Conservation (phyloP, 139 green algal species). For the Nannochloris sp. region DNA sequence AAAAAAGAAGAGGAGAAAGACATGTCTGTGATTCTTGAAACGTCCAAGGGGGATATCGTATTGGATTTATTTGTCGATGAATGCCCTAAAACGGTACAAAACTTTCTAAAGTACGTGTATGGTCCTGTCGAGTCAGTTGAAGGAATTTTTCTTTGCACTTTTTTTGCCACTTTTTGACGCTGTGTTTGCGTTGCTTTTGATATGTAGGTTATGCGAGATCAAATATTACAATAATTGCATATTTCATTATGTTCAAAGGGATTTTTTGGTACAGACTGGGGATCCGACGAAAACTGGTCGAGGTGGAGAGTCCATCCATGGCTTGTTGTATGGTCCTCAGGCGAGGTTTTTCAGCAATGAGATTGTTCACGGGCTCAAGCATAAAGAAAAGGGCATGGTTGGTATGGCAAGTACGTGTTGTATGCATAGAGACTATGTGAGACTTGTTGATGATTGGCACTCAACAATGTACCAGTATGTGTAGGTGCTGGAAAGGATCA, state of each 20-base stretch:
- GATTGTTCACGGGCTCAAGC: conserved; percentile 69
- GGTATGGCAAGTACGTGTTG: conserved; percentile 72
- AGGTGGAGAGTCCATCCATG: conserved; percentile 81
- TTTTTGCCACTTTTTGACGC: too few relatives aligned
- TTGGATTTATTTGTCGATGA: conserved; percentile 85
- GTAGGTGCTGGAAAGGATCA: conserved; percentile 39
- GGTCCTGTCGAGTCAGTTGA: not conserved
- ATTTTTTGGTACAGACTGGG: conserved; percentile 84
- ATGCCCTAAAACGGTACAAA: conserved; percentile 64
- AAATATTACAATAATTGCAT: conserved; percentile 92
- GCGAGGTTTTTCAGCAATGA: conserved; percentile 93
- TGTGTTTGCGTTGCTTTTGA: not conserved
- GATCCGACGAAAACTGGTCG: conserved; percentile 80
- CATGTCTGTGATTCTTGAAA: conserved; percentile 95
- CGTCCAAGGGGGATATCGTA: conserved; percentile 85
- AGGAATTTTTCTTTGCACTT: not conserved
- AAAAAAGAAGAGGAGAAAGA: not conserved
- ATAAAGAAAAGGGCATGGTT: conserved; percentile 68
- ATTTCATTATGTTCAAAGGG: conserved; percentile 79
- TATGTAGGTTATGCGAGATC: conserved; percentile 48
- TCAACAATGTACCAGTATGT: not conserved
- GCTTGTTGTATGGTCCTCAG: conserved; percentile 46
- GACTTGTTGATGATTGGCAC: not conserved
- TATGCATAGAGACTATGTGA: not conserved
- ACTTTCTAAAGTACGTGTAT: conserved; percentile 78